Base-by-base conservation (phyloP, 106 monocot species). In the Phalaenopsis aphrodite region DNA sequence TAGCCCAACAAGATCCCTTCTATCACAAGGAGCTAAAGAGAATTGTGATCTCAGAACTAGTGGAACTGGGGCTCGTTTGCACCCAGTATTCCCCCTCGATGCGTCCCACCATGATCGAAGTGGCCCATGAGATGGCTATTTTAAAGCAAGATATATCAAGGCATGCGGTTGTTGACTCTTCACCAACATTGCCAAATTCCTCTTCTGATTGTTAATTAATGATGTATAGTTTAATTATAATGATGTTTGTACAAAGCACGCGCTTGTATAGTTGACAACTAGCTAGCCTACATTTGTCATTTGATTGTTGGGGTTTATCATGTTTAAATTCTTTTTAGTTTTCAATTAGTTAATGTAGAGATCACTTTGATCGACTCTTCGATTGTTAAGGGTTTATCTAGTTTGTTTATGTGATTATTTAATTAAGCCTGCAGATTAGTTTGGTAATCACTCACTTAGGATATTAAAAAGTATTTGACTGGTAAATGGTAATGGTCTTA, bases 101-200 rank as follows among this genome's bases (percentile, higher is more conserved):
- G 78, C 52, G 90, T 76, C 90, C 91, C 5, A 81, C 82, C 73
- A 90, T 94, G 91, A 55, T 78, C 9, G 87, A 87, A 5, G 91
- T 91, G 37, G 90, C 90, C 10, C 82, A 86, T 36, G 87, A 89
- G 79, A 78, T 93, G 36, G 77, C 81, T 21, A 75, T 81, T 41
- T 17, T 89, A 19, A 90, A 89, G 42, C 61, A 78, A 41, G 87
- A 86, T 21, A 83, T 95, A 77, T 67, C 75, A 11, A 85, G 77
- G 74, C 84, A 39, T 1, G 30, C 30, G 30, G 30, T 8, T 38
- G 69, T 61, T n/a, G 61, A 61, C 14, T 52, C 52, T 52, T 52
- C 52, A 2, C 12, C 52, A 52, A 52, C 5, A 8, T 64, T 23
- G 0, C 21, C n/a, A 64, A 9, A 64, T 64, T 64, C 64, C 5